Percentiles rank a stretch among this genome's conserved stretches.
Conservation (phyloP, 192 early-diverging fungal species). For the Podila epigama region DNA sequence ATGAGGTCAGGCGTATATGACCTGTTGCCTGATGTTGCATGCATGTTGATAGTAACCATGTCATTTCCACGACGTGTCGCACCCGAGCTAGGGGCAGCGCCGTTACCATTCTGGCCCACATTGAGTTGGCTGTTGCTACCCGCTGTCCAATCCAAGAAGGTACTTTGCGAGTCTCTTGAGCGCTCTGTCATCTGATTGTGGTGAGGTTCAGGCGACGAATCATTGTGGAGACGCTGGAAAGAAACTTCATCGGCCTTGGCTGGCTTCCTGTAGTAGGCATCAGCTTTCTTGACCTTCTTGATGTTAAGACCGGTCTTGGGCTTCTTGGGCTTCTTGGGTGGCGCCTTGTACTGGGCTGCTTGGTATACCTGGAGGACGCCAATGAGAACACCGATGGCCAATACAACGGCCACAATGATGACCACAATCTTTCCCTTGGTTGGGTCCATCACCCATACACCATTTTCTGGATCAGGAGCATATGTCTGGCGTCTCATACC, state of each 20-base stretch:
- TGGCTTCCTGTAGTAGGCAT: constrained; percentile 42
- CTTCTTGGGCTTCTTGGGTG: constrained; percentile 29
- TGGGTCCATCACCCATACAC: constrained; percentile 15
- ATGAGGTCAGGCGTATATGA: constrained; percentile 12
- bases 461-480: not conserved
- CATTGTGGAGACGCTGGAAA: constrained; percentile 30
- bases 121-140: constrained; percentile 11
- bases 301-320: constrained; percentile 23
- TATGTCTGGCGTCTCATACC: constrained; percentile 9
- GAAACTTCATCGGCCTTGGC: not conserved
- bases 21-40: not conserved
- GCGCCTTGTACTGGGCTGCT: constrained; percentile 26
- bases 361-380: constrained; percentile 30
- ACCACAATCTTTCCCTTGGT: constrained; percentile 8
- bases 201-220: constrained; percentile 19
- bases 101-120: not conserved
- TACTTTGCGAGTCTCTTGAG: constrained; percentile 21
- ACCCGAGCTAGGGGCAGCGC: not conserved
- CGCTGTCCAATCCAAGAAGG: constrained; percentile 34
- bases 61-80: too few relatives aligned
- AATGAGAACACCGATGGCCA: constrained; percentile 22
- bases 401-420: not conserved
- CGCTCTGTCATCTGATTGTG: constrained; percentile 24
- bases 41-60: constrained; percentile 34
- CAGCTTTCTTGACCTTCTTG: constrained; percentile 48